Base-by-base conservation (phyloP, 371 early-diverging fungal genomes). In the Haplosporangium sp. region DNA sequence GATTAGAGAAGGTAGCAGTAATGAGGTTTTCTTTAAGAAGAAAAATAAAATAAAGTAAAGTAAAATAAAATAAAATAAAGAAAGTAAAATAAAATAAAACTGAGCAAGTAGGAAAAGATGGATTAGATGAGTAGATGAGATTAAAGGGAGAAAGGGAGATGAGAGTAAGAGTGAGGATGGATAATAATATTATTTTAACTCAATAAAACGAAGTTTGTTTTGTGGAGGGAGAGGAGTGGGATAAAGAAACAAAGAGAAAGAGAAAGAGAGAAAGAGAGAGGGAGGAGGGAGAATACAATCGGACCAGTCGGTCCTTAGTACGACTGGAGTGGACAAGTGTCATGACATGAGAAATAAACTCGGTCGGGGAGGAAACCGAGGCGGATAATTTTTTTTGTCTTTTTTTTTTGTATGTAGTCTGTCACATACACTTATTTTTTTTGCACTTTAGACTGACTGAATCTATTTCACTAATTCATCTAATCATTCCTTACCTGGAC, bases 401-500 rank as follows among this genome's bases (percentile, higher is more conserved):
- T 27, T 27, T 27, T 27, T 27, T 27, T 27, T 27, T 27, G 27
- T 27, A 27, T 27, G 27, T 27, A 27, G 27, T 27, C 27, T 27
- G 27, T 27, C 27, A 27, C 27, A 27, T 27, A 27, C 27, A 27
- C 27, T 0, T 27, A n/a, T 27, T 27, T 27, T 27, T 27, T 27
- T 27, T 27, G 27, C 38, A 63, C 50, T 62, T 62, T 62, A 48
- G 48, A 27, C 27, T 27, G 27, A 27, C 27, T 27, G 27, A 27
- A 27, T 27, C 27, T 27, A 27, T 27, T 27, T 27, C 27, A 27
- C 27, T 27, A 27, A 27, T 27, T 27, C 27, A 27, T 27, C 27
- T 27, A 27, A 27, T 27, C 27, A 27, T 27, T 27, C 27, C 27
- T 27, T 27, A 27, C 82, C 76, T 69, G 59, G 71, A 39, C 79